Evolutionary conservation across 2,329 filamentous ascomycete genomes (phyloP).

Genomic region (Sarocladium brachiariae): DNA sequence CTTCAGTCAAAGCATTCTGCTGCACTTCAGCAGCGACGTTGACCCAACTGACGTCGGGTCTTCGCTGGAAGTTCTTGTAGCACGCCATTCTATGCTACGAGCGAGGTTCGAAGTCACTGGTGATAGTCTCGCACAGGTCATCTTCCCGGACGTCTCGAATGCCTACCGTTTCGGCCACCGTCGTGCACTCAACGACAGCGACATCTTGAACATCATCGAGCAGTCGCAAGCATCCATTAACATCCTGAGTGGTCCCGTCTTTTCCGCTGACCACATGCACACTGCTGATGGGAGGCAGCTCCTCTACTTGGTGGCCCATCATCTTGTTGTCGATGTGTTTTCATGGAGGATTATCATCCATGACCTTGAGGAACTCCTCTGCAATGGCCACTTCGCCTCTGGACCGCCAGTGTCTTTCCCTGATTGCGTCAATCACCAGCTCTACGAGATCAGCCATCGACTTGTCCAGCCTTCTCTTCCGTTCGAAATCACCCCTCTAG

Average conservation of each 20-base stretch:
- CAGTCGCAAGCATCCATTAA: conserved; percentile 37
- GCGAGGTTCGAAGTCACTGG: conserved; percentile 34
- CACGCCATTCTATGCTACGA: conserved; percentile 45
- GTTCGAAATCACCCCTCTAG: conserved; percentile 31
- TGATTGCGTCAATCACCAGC: conserved; percentile 42
- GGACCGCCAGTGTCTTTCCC: conserved; percentile 40
- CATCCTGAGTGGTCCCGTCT: conserved; percentile 43
- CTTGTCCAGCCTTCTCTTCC: conserved; percentile 26
- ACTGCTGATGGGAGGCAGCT: conserved; percentile 38
- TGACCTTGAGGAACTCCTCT: conserved; percentile 43
- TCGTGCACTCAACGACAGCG: conserved; percentile 32
- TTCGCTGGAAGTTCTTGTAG: conserved; percentile 41
- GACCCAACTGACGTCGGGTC: conserved; percentile 37
- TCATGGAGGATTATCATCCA: conserved; percentile 45
- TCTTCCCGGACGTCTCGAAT: conserved; percentile 29
- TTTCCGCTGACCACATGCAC: conserved; percentile 41
- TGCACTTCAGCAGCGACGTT: conserved; percentile 35
- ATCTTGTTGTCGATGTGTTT: conserved; percentile 42
- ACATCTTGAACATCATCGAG: conserved; percentile 33
- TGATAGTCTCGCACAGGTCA: conserved; percentile 40
- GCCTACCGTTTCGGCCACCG: conserved; percentile 37
- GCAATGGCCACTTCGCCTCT: conserved; percentile 36
- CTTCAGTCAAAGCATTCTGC: conserved; percentile 44
- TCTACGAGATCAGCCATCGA: conserved; percentile 26
- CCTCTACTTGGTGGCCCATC: conserved; percentile 44